These are phyloP conservation scores for Crucibulum laeve DNA, from an alignment of 768 basidiomycete species.

Conservation along the genomic window DNA sequence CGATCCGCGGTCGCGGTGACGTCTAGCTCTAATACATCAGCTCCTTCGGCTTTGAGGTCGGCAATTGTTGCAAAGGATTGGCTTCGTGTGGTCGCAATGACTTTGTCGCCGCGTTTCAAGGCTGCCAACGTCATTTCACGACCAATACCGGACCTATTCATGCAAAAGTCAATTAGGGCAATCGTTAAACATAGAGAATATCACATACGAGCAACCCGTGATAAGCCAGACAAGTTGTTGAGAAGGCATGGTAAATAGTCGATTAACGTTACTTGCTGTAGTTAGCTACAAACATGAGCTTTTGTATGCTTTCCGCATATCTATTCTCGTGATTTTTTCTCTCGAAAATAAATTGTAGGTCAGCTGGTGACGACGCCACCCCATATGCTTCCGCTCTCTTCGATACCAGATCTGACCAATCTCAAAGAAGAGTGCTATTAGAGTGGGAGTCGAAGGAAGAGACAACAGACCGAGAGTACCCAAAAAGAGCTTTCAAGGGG, in stretches of 20 bases:
- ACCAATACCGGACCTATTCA: constrained; percentile 30
- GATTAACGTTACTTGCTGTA: background rate
- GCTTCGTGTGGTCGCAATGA: constrained; percentile 39
- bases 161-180: background rate
- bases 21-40: constrained; percentile 32
- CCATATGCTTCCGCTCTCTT: too few species aligned
- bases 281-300: background rate
- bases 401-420: too few species aligned
- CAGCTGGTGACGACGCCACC: too few species aligned
- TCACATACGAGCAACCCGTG: background rate
- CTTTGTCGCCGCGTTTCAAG: constrained; percentile 40
- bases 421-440: too few species aligned
- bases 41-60: constrained; percentile 21
- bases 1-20: constrained; percentile 26
- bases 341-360: too few species aligned
- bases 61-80: constrained; percentile 28
- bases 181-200: constrained; percentile 2
- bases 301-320: too few species aligned
- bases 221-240: background rate
- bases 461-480: too few species aligned
- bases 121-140: constrained; percentile 31
- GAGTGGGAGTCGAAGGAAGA: too few species aligned
- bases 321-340: too few species aligned
- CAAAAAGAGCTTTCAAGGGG: too few species aligned
- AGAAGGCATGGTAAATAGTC: too few species aligned